These are phyloP conservation scores for Vishniacozyma victoriae DNA, from an alignment of 768 basidiomycete species.

Conservation along the genomic window DNA sequence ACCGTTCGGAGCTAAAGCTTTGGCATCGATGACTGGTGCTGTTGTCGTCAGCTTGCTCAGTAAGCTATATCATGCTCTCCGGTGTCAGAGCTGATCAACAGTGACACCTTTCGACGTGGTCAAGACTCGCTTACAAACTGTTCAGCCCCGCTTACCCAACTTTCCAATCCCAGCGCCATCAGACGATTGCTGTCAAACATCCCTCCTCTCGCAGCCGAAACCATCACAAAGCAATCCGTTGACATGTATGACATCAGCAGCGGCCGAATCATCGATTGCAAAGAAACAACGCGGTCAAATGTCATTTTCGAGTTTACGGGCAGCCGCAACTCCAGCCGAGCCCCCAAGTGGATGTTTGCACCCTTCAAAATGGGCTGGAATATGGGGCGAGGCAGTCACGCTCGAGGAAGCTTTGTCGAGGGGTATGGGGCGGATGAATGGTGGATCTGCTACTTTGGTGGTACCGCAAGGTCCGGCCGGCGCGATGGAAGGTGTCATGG, in stretches of 20 bases:
- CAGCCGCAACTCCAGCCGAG: constrained; percentile 12
- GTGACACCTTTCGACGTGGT: constrained; percentile 99
- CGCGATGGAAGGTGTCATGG: constrained; percentile 61
- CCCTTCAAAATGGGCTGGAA: constrained; percentile 46
- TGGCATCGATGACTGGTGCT: constrained; percentile 45
- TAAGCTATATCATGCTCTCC: constrained; percentile 20
- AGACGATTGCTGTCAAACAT: constrained; percentile 43
- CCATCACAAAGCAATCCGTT: constrained; percentile 14
- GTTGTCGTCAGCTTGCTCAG: constrained; percentile 38
- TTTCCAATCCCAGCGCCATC: background rate
- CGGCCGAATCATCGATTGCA: background rate
- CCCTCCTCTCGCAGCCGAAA: constrained; percentile 47
- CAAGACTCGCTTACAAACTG: constrained; percentile 93
- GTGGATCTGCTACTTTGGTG: constrained; percentile 13
- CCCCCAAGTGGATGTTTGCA: constrained; percentile 40
- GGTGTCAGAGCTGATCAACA: constrained; percentile 43
- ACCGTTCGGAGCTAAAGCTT: constrained; percentile 40
- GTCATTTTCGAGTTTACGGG: constrained; percentile 16
- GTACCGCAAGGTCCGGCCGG: constrained; percentile 11
- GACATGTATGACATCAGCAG: constrained; percentile 14
- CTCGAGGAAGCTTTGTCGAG: constrained; percentile 32
- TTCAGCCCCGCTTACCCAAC: constrained; percentile 11
- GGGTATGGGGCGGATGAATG: constrained; percentile 12
- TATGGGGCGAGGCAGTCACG: constrained; percentile 43
- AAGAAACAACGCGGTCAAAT: background rate